Evolutionary conservation across 1,284 basidiomycete genomes (phyloP).

Genomic region (Cryptococcus floricola): DNA sequence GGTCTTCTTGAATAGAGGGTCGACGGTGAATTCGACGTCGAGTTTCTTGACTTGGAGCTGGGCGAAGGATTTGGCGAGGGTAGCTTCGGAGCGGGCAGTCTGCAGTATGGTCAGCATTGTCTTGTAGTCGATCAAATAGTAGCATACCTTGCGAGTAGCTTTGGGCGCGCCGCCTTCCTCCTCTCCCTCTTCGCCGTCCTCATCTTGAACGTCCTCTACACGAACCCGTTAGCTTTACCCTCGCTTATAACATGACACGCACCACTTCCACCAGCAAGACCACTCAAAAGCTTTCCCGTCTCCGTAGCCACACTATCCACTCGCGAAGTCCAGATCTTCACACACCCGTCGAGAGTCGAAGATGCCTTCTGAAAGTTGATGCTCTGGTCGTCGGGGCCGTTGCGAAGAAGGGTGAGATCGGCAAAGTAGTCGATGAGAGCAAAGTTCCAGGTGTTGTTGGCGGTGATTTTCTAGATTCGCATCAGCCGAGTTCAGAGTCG

Average conservation of each 20-base stretch:
- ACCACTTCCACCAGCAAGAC: constrained; percentile 63
- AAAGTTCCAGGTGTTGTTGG: constrained; percentile 95
- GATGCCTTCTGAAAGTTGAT: constrained; percentile 99
- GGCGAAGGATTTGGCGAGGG: constrained; percentile 74
- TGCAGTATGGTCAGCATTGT: constrained; percentile 35
- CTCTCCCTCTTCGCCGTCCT: constrained; percentile 54
- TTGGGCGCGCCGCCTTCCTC: constrained; percentile 49
- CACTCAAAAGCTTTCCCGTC: constrained; percentile 90
- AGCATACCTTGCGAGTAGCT: constrained; percentile 34
- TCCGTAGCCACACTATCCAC: constrained; percentile 97
- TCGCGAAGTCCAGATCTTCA: constrained; percentile 98
- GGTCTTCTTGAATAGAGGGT: constrained; percentile 96
- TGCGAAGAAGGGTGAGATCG: constrained; percentile 94
- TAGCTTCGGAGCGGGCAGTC: constrained; percentile 66
- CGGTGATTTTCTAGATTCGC: constrained; percentile 88
- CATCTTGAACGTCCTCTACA: constrained; percentile 23
- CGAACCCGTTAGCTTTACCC: neutral
- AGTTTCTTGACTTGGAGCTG: constrained; percentile 88
- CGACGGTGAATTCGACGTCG: constrained; percentile 91
- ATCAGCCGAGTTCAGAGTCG: neutral
- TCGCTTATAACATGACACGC: neutral
- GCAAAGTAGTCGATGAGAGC: constrained; percentile 99
- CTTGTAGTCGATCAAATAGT: neutral
- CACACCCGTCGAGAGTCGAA: constrained; percentile 95
- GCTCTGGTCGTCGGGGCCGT: constrained; percentile 76